Evolutionary conservation across 2,329 filamentous ascomycete genomes (phyloP).

Genomic region (Myriangium duriaei): DNA sequence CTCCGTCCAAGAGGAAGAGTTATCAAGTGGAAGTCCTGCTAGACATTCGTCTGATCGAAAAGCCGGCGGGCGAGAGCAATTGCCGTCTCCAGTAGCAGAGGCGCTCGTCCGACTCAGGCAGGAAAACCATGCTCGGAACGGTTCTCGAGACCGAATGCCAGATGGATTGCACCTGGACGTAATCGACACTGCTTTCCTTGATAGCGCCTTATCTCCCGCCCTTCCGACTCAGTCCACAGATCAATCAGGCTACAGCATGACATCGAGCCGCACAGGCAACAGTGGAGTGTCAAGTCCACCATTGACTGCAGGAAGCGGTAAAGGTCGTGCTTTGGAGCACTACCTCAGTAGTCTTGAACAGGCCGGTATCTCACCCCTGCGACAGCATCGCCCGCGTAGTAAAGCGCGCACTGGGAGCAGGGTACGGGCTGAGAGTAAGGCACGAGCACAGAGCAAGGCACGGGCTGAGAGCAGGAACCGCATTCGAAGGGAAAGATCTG

Average conservation of each 20-base stretch:
- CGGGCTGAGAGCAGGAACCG: constrained; percentile 33
- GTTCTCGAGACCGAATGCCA: constrained; percentile 68
- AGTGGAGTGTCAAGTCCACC: constrained; percentile 31
- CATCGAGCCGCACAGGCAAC: constrained; percentile 15
- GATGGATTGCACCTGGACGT: constrained; percentile 46
- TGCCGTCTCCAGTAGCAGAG: constrained; percentile 57
- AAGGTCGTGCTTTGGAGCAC: constrained; percentile 59
- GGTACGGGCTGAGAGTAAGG: constrained; percentile 31
- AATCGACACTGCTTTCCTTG: constrained; percentile 31
- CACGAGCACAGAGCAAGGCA: constrained; percentile 27
- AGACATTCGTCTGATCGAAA: constrained; percentile 3
- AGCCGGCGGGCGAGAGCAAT: constrained; percentile 31
- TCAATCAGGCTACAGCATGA: constrained; percentile 5
- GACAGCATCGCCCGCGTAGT: constrained; percentile 15
- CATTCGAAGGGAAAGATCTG: constrained; percentile 43
- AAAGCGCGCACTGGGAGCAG: constrained; percentile 26
- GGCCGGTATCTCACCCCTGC: constrained; percentile 50
- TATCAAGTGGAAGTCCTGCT: constrained; percentile 4
- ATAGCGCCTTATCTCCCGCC: constrained; percentile 15
- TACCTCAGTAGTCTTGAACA: constrained; percentile 80
- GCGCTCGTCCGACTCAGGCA: constrained; percentile 52
- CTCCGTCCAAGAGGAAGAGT: constrained; percentile 12
- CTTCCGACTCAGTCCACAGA: constrained; percentile 3
- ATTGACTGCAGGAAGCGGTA: constrained; percentile 38
- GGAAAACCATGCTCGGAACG: constrained; percentile 49